phyloP scores from a whole-genome alignment of 2,329 filamentous ascomycete species.

The Ascochyta viciae-villosae region DNA sequence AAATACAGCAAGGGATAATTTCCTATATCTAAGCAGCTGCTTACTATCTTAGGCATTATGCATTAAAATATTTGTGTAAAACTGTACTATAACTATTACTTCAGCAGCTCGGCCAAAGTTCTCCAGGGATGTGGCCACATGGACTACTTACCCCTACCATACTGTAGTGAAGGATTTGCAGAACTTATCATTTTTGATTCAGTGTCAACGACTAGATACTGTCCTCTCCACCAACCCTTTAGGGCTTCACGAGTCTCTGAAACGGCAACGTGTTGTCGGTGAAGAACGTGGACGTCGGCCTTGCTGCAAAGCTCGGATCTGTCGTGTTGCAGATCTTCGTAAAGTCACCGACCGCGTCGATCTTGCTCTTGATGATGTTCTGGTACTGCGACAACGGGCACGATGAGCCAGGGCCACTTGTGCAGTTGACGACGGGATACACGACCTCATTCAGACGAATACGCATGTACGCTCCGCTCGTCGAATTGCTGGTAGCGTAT shows the following conservation, averaged over 20 bases:
- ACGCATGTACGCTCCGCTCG: conserved; percentile 57
- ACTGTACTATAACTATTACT: no score
- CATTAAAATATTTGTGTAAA: no score
- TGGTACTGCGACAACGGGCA: conserved; percentile 43
- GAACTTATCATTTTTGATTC: neutral
- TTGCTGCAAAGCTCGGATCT: conserved; percentile 18
- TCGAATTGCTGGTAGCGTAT: conserved; percentile 11
- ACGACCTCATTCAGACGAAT: conserved; percentile 69
- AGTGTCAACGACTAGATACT: neutral
- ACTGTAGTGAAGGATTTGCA: no score
- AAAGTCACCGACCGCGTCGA: conserved; percentile 58
- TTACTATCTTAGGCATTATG: no score
- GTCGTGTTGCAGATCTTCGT: conserved; percentile 52
- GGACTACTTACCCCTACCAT: no score
- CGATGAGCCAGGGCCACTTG: conserved; percentile 58
- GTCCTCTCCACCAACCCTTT: neutral
- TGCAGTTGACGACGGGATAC: conserved; percentile 65
- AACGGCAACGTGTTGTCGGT: conserved; percentile 35
- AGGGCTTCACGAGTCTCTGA: conserved; percentile 33
- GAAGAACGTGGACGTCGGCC: conserved; percentile 37
- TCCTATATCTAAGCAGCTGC: no score
- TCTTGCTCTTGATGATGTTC: conserved; percentile 54
- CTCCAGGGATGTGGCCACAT: no score
- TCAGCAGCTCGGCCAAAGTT: no score
- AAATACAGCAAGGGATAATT: no score